Conservation (phyloP, 148 eudicot species). For the Cornus kousa region DNA sequence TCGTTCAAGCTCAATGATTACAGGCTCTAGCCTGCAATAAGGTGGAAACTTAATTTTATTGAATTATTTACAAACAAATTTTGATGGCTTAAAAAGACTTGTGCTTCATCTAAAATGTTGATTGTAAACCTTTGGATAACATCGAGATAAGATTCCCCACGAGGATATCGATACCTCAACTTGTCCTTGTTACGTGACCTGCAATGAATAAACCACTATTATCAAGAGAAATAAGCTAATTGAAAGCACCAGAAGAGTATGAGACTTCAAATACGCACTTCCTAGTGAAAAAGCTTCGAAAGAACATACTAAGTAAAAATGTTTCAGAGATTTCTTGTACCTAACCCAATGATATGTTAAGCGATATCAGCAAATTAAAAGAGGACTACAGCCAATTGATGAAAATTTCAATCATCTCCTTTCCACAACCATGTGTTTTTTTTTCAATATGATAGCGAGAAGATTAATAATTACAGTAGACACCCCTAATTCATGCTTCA, state of each 20-base stretch:
- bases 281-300: background rate
- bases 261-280: background rate
- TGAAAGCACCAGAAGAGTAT: background rate
- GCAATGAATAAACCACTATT: slow-evolving; percentile 10
- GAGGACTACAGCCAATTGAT: background rate
- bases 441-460: background rate
- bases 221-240: background rate
- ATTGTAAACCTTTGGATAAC: slow-evolving; percentile 84
- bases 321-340: background rate
- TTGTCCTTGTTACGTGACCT: slow-evolving; percentile 95
- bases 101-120: slow-evolving; percentile 7
- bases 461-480: background rate
- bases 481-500: background rate
- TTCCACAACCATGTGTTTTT: too few species aligned
- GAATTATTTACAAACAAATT: background rate
- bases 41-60: background rate
- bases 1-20: slow-evolving; percentile 95
- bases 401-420: background rate
- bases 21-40: slow-evolving; percentile 85
- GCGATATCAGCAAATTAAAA: background rate
- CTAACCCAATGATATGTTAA: background rate
- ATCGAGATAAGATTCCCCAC: slow-evolving; percentile 99
- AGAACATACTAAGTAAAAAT: background rate
- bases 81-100: background rate
- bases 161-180: slow-evolving; percentile 94